Evolutionary conservation across 768 basidiomycete species (phyloP), one percentile per base, ranked within the genome.

Genomic region (Sarcodon sp.): DNA sequence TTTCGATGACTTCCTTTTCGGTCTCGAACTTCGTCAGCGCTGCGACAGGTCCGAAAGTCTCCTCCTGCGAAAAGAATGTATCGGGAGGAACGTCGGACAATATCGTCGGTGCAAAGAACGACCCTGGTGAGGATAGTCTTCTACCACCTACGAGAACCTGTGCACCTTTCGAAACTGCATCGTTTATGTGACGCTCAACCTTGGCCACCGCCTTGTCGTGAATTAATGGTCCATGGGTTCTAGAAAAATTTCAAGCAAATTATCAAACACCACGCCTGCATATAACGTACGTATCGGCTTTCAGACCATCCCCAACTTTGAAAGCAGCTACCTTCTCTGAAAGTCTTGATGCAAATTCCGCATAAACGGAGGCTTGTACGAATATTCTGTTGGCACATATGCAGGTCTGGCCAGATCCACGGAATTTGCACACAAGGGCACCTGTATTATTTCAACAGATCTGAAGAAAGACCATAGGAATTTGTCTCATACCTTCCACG

Each of bases 191-290:
- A 43, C 70, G 66, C 46, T 76, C 67, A 13, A 93, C 90, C 64
- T 99, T 99, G 56, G 83, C 77, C 45, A 92, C 68, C 0, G 92
- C 92, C 18, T 80, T 80, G 12, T 65, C 64, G 65, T 98, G 93
- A 51, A 99, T 96, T 44, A 99, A 73, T 11, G 96, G 96, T 0
- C 96, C 96, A 55, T 97, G 93, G 0, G 94, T 98, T 38, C 87
- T 88, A 53, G 35, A 51, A 35, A 13, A 33, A 35, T 33, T n/a
- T 35, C 6, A 38, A 18, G 18, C 37, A 38, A 38, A 18, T 38
- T 41, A 41, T 16, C 6, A 27, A 8, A 8, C 37, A 38, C 2
- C 37, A 18, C 37, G 37, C 18, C 18, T 38, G 37, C 9, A 37
- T 18, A 13, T 18, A 7, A 66, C 83, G 54, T 61, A 91, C 89